A percentile compares a stretch with the other conserved stretches of the same genome.
Evolutionary conservation across 345 rosid genomes (phyloP).

Genomic region (Salix brachista): DNA sequence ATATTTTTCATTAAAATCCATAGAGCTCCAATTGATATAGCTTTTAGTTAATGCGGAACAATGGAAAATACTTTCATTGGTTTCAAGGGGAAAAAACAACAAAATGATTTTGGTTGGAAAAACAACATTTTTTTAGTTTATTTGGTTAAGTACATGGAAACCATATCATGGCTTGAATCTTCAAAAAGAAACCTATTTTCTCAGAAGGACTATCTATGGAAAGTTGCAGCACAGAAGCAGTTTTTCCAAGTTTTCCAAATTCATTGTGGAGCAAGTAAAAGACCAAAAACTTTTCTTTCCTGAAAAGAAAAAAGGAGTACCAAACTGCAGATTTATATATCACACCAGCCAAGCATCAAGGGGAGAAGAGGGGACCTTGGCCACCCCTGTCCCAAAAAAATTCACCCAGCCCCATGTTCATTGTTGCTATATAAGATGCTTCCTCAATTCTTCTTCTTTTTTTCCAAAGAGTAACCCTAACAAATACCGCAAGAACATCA

Average conservation of each 20-base stretch:
- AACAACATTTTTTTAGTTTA: too few species aligned
- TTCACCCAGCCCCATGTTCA: neutral
- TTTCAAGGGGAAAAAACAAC: too few species aligned
- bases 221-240: neutral
- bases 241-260: neutral
- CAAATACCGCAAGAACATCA: neutral
- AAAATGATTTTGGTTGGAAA: too few species aligned
- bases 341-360: neutral
- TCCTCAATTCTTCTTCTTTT: neutral
- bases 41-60: neutral
- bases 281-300: neutral
- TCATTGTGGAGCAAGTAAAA: neutral
- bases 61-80: too few species aligned
- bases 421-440: neutral
- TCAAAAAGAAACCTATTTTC: neutral
- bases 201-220: neutral
- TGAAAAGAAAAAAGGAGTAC: neutral
- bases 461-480: neutral
- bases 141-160: neutral
- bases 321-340: neutral
- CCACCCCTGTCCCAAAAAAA: neutral
- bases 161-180: neutral
- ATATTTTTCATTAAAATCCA: neutral
- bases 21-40: neutral
- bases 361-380: neutral